A percentile compares a stretch with the other conserved stretches of the same genome.
phyloP scores from a whole-genome alignment of 2,329 filamentous ascomycete genomes.

The Curvularia spicifera region DNA sequence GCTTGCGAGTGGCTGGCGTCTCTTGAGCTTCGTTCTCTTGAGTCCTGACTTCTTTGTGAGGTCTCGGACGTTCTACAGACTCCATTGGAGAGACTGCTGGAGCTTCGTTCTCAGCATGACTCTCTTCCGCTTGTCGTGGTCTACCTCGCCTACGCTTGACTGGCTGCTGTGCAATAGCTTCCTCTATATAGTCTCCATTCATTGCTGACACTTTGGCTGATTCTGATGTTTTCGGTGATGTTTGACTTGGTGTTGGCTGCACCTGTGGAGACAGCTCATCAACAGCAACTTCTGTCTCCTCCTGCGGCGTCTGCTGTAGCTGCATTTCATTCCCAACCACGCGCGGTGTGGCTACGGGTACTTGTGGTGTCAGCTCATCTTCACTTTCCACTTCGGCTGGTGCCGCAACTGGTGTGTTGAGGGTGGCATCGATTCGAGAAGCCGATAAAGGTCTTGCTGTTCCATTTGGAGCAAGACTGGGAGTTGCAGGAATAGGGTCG shows the following conservation, averaged over 20 bases:
- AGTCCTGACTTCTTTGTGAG: conserved; percentile 11
- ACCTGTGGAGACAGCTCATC: conserved; percentile 29
- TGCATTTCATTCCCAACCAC: conserved; percentile 9
- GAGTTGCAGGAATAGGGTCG: conserved; percentile 35
- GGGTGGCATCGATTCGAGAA: conserved; percentile 17
- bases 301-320: conserved; percentile 11
- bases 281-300: conserved; percentile 24
- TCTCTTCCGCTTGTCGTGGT: conserved; percentile 7
- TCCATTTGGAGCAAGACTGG: conserved; percentile 24
- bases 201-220: neutral
- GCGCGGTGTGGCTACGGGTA: conserved; percentile 3
- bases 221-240: conserved; percentile 8
- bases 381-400: conserved; percentile 32
- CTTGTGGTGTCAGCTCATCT: conserved; percentile 38
- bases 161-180: neutral
- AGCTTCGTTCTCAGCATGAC: neutral
- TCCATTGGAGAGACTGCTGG: neutral
- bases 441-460: conserved; percentile 22
- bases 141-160: conserved; percentile 18
- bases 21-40: conserved; percentile 13
- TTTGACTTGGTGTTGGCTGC: conserved; percentile 16
- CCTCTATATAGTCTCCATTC: conserved; percentile 4
- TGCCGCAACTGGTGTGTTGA: conserved; percentile 23
- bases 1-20: conserved; percentile 23
- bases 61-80: conserved; percentile 21